A percentile compares a stretch with the other conserved stretches of the same genome.
Conservation (phyloP, 192 early-diverging fungal genomes). For the Allomyces macrogynus region DNA sequence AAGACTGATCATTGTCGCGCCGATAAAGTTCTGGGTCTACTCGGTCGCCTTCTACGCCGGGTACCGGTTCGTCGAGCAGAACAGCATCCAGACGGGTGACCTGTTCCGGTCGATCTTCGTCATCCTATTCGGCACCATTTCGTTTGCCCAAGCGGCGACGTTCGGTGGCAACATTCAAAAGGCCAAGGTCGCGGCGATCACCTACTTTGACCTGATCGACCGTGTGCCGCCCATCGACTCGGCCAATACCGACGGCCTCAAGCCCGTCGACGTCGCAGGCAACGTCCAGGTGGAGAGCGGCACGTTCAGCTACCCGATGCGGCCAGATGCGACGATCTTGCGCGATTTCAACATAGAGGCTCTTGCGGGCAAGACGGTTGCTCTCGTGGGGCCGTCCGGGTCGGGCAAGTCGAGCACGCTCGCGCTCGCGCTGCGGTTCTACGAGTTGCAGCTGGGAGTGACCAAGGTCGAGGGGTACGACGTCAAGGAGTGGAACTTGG, state of each 20-base stretch:
- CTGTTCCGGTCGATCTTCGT: conserved; percentile 7
- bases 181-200: conserved; percentile 28
- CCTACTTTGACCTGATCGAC: conserved; percentile 25
- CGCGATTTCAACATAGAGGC: conserved; percentile 30
- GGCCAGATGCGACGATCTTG: conserved; percentile 20
- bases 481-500: conserved; percentile 21
- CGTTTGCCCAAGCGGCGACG: conserved; percentile 1
- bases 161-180: conserved; percentile 9
- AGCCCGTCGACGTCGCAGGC: conserved; percentile 6
- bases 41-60: conserved; percentile 36
- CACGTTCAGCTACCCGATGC: conserved; percentile 15
- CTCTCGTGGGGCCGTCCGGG: conserved; percentile 57
- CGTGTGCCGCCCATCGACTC: conserved; percentile 23
- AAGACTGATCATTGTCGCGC: too few species aligned
- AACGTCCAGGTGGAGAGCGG: conserved; percentile 1
- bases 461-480: conserved; percentile 19
- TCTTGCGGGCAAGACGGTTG: conserved; percentile 41
- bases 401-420: conserved; percentile 45
- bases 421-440: conserved; percentile 32
- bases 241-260: conserved; percentile 8
- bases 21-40: conserved; percentile 25
- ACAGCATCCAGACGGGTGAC: conserved; percentile 3
- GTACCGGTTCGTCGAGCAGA: conserved; percentile 17
- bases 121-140: not conserved
- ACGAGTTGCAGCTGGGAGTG: conserved; percentile 21